Base-by-base conservation (phyloP, 1,284 basidiomycete genomes). In the Rhodotorula sp. region DNA sequence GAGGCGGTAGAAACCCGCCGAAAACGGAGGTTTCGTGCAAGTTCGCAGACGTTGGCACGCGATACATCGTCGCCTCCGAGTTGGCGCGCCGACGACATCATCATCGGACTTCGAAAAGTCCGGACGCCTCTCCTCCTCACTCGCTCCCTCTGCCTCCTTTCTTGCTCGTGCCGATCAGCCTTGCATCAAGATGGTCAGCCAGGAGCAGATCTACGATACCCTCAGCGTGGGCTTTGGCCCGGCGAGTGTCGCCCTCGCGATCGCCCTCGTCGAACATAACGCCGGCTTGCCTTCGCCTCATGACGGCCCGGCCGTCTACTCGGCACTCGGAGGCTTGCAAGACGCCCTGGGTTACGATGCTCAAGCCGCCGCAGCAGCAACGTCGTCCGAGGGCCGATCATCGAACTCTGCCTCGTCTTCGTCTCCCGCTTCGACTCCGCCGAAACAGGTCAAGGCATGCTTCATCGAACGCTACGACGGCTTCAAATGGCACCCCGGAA, bases 141-240 rank as follows among this genome's bases (percentile, higher is more conserved):
- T n/a, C n/a, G n/a, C n/a, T n/a, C n/a, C n/a, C n/a, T n/a, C n/a
- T n/a, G n/a, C n/a, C n/a, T n/a, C n/a, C n/a, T n/a, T n/a, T n/a
- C n/a, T n/a, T n/a, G n/a, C n/a, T n/a, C n/a, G n/a, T n/a, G n/a
- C n/a, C n/a, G n/a, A n/a, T n/a, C n/a, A n/a, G n/a, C n/a, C n/a
- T n/a, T n/a, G n/a, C n/a, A n/a, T n/a, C n/a, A n/a, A n/a, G 26
- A 44, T 58, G 33, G 8, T 42, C 37, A 3, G 7, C 48, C 44
- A 61, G 57, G 63, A 57, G 20, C 30, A 55, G 24, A 29, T 68
- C 62, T 85, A 82, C 78, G 85, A 87, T 79, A 74, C 86, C 45
- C 79, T 87, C 62, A 85, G 85, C 59, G 77, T 86, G n/a, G 86
- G 86, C 5, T 86, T 86, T 69, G 86, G 86, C n/a, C 86, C 86